Conservation (phyloP, 108 stramenopile genomes). For the Asterionellopsis glacialis region DNA sequence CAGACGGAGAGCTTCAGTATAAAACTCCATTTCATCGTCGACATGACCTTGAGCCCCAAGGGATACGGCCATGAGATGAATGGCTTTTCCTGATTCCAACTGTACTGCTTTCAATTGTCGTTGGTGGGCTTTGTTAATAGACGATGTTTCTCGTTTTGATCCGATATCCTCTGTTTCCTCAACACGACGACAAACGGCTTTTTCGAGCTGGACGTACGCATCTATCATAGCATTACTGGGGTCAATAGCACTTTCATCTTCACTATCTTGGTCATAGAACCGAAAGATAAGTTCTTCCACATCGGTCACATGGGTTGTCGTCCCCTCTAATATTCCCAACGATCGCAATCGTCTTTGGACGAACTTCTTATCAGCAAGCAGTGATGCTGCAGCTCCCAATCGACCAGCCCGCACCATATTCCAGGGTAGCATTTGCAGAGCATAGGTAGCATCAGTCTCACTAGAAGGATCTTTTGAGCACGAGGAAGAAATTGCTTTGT, state of each 20-base stretch:
- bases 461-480: conserved; percentile 17
- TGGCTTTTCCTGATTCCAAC: conserved; percentile 27
- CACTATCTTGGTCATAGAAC: conserved; percentile 20
- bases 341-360: conserved; percentile 25
- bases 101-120: conserved; percentile 18
- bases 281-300: conserved; percentile 31
- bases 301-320: conserved; percentile 31
- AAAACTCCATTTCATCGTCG: conserved; percentile 39
- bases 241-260: not conserved
- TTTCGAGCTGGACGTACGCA: conserved; percentile 31
- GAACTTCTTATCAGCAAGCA: conserved; percentile 42
- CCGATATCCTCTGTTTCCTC: conserved; percentile 9
- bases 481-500: conserved; percentile 22
- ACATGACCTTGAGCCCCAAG: conserved; percentile 38
- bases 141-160: too few species aligned
- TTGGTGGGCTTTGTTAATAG: conserved; percentile 9
- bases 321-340: conserved; percentile 26
- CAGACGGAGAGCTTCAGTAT: conserved; percentile 28
- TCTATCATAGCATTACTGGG: conserved; percentile 8
- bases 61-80: conserved; percentile 44
- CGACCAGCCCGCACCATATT: conserved; percentile 29
- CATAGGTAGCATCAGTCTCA: conserved; percentile 9
- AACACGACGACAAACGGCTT: conserved; percentile 23
- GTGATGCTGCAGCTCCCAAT: conserved; percentile 28
- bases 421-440: conserved; percentile 34